Evolutionary conservation across 2,329 filamentous ascomycete genomes (phyloP).

Genomic region (Pleomassaria siparia): DNA sequence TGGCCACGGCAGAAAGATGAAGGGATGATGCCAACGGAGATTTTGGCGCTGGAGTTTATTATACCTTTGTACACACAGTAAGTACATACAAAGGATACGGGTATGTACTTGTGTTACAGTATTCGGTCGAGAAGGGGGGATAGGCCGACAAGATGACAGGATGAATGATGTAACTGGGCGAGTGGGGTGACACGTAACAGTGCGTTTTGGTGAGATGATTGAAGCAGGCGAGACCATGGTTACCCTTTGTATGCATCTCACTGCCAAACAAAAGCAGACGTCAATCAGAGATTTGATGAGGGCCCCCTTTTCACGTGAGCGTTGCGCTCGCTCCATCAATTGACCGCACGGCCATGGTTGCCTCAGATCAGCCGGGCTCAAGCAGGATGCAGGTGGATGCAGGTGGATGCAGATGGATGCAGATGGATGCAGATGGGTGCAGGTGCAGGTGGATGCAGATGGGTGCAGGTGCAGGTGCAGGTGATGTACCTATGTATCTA

Average conservation of each 20-base stretch:
- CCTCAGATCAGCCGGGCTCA: conserved; percentile 36
- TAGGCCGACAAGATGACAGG: not conserved
- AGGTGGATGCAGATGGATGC: conserved; percentile 4
- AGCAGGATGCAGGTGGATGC: conserved; percentile 10
- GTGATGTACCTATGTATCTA: too few relatives aligned
- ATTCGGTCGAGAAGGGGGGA: too few relatives aligned
- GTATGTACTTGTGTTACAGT: too few relatives aligned
- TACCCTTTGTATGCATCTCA: conserved; percentile 6
- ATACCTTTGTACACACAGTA: not conserved
- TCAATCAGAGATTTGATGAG: too few relatives aligned
- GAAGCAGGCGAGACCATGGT: conserved; percentile 18
- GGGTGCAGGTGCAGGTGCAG: too few relatives aligned
- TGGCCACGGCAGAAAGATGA: conserved; percentile 12
- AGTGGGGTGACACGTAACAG: conserved; percentile 26
- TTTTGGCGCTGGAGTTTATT: conserved; percentile 3
- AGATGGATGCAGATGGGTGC: too few relatives aligned
- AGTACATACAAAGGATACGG: too few relatives aligned
- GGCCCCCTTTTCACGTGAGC: conserved; percentile 10
- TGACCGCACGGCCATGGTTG: conserved; percentile 9
- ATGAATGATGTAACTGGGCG: conserved; percentile 12
- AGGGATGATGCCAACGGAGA: conserved; percentile 5
- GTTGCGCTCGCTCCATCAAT: not conserved
- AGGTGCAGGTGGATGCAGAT: too few relatives aligned
- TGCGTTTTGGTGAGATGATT: conserved; percentile 3
- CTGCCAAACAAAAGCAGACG: conserved; percentile 3